phyloP scores from a whole-genome alignment of 345 rosid species.

The Populus alba region DNA sequence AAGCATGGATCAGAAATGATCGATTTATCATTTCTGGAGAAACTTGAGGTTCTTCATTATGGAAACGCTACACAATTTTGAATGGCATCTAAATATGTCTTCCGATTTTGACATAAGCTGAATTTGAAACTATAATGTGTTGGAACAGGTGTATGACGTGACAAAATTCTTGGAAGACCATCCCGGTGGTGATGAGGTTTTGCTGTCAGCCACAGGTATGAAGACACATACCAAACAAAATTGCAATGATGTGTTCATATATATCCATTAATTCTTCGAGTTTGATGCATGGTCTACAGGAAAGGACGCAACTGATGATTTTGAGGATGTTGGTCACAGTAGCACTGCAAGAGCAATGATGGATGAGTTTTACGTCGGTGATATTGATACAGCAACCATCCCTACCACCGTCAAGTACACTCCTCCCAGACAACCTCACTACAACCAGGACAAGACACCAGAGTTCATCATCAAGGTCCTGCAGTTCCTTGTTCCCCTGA shows the following conservation, averaged over 20 bases:
- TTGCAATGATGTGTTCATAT: background rate
- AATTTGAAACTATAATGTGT: background rate
- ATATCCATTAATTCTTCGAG: background rate
- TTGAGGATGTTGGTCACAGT: constrained; percentile 95
- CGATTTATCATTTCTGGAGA: background rate
- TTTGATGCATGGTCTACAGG: constrained; percentile 36
- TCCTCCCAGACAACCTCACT: constrained; percentile 66
- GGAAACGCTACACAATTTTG: background rate
- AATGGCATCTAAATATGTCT: background rate
- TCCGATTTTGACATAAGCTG: background rate
- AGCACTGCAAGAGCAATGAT: constrained; percentile 74
- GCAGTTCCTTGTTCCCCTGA: constrained; percentile 85
- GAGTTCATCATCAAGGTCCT: constrained; percentile 69
- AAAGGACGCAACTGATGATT: constrained; percentile 91
- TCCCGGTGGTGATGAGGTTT: constrained; percentile 34
- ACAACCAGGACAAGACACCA: constrained; percentile 72
- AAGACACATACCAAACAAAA: background rate
- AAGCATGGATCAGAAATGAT: background rate
- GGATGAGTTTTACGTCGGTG: constrained; percentile 75
- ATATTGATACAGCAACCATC: constrained; percentile 61
- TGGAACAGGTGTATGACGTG: constrained; percentile 23
- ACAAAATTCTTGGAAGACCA: constrained; percentile 33
- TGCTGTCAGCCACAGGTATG: constrained; percentile 30
- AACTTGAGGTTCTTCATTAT: background rate
- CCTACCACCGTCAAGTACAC: constrained; percentile 52